phyloP scores from a whole-genome alignment of 306 rosid species.

The Prinsepia uniflora region DNA sequence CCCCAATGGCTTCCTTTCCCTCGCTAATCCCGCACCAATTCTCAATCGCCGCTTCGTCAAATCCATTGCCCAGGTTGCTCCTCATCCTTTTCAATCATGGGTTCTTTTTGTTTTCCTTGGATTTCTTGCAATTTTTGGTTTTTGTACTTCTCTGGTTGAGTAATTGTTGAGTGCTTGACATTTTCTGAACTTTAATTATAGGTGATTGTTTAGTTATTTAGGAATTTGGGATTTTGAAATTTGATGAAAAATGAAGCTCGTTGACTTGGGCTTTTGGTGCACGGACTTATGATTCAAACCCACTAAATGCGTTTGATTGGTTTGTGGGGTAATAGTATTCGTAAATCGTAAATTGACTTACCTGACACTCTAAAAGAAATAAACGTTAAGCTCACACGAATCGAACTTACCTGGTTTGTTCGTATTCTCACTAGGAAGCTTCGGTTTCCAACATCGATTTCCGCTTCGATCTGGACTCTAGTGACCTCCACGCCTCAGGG shows the following conservation, averaged over 20 bases:
- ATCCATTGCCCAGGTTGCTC: slow-evolving; percentile 57
- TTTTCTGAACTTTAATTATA: not conserved
- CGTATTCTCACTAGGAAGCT: too few relatives aligned
- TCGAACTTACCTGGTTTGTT: too few relatives aligned
- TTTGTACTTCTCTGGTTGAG: slow-evolving; percentile 9
- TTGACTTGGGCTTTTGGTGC: slow-evolving; percentile 6
- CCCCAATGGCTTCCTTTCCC: slow-evolving; percentile 55
- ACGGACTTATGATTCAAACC: slow-evolving; percentile 6
- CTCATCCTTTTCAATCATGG: not conserved
- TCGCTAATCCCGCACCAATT: slow-evolving; percentile 28
- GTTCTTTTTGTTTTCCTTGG: not conserved
- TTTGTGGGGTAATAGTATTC: not conserved
- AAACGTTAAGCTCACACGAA: too few relatives aligned
- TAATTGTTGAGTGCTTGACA: slow-evolving; percentile 3
- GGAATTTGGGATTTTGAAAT: not conserved
- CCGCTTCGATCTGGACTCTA: too few relatives aligned
- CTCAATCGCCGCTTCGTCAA: slow-evolving; percentile 31
- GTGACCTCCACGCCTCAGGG: too few relatives aligned
- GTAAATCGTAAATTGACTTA: not conserved
- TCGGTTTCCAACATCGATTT: too few relatives aligned
- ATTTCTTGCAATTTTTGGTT: not conserved
- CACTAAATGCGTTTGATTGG: not conserved
- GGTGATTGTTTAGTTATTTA: not conserved
- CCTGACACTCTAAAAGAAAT: too few relatives aligned
- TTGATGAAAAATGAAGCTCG: not conserved